Conservation (phyloP, 2,329 filamentous ascomycete species). For the Penicillium sp. region DNA sequence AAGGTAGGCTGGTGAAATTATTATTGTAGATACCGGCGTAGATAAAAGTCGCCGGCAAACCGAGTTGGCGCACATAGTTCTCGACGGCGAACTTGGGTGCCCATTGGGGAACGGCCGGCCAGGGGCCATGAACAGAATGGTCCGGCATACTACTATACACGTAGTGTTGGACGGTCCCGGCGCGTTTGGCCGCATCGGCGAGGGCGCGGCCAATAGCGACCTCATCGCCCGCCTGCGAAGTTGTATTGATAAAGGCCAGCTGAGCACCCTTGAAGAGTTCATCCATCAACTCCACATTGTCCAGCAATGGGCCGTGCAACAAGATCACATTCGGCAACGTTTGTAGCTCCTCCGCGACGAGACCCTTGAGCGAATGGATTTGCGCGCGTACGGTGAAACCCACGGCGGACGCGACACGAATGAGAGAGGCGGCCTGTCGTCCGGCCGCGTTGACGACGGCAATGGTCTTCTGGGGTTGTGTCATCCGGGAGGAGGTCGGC, state of each 20-base stretch:
- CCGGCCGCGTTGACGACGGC: conserved; percentile 95
- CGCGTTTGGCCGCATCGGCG: conserved; percentile 80
- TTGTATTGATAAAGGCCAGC: conserved; percentile 95
- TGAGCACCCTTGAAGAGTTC: conserved; percentile 77
- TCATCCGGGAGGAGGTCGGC: conserved; percentile 29
- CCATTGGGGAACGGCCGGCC: conserved; percentile 86
- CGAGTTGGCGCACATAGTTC: conserved; percentile 77
- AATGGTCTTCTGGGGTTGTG: conserved; percentile 64
- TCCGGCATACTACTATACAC: conserved; percentile 98
- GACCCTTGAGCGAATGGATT: conserved; percentile 75
- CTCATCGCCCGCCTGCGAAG: conserved; percentile 86
- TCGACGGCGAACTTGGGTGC: conserved; percentile 87
- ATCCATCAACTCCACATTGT: conserved; percentile 66
- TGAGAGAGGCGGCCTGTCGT: conserved; percentile 89
- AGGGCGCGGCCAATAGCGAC: conserved; percentile 79
- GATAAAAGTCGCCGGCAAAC: conserved; percentile 81
- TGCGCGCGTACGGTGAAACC: conserved; percentile 92
- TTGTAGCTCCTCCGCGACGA: conserved; percentile 81
- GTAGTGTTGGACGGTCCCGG: conserved; percentile 74
- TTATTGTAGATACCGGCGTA: conserved; percentile 99
- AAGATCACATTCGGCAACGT: conserved; percentile 75
- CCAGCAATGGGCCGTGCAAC: conserved; percentile 59
- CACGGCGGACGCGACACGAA: conserved; percentile 86
- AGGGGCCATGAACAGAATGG: conserved; percentile 73
- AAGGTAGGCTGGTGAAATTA: conserved; percentile 89